phyloP scores from a whole-genome alignment of 2,329 filamentous ascomycete genomes.

The Colletotrichum filicis region DNA sequence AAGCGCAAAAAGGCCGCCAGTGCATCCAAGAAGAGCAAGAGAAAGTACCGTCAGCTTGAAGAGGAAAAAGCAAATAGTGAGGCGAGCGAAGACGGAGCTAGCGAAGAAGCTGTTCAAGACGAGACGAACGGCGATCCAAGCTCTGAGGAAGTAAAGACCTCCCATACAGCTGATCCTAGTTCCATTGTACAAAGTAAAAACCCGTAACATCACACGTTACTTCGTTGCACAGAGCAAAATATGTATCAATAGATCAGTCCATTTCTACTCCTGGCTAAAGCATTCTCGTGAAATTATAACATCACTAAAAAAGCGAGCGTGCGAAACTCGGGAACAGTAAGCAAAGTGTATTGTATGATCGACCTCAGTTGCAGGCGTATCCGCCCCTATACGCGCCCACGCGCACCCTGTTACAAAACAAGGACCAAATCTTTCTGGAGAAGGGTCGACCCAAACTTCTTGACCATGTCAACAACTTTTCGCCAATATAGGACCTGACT shows the following conservation, averaged over 20 bases:
- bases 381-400: constrained; percentile 58
- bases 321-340: constrained; percentile 38
- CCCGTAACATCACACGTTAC: not conserved
- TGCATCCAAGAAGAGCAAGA: constrained; percentile 81
- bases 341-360: constrained; percentile 67
- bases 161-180: not conserved
- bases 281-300: constrained; percentile 1
- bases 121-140: constrained; percentile 13
- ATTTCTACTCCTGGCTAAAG: constrained; percentile 36
- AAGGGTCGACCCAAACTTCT: constrained; percentile 62
- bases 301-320: constrained; percentile 4
- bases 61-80: constrained; percentile 53
- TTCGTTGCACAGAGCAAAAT: not conserved
- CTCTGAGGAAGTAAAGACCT: constrained; percentile 29
- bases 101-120: constrained; percentile 12
- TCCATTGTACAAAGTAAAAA: not conserved
- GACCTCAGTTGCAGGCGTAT: constrained; percentile 64
- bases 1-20: constrained; percentile 79
- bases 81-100: constrained; percentile 25
- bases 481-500: constrained; percentile 65
- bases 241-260: constrained; percentile 21
- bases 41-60: constrained; percentile 78
- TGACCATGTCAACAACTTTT: constrained; percentile 68
- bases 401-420: constrained; percentile 63
- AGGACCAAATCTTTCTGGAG: constrained; percentile 59